Evolutionary conservation across 768 basidiomycete genomes (phyloP), one percentile per base, ranked within the genome.

Genomic region (Hortiboletus flavorubellus): DNA sequence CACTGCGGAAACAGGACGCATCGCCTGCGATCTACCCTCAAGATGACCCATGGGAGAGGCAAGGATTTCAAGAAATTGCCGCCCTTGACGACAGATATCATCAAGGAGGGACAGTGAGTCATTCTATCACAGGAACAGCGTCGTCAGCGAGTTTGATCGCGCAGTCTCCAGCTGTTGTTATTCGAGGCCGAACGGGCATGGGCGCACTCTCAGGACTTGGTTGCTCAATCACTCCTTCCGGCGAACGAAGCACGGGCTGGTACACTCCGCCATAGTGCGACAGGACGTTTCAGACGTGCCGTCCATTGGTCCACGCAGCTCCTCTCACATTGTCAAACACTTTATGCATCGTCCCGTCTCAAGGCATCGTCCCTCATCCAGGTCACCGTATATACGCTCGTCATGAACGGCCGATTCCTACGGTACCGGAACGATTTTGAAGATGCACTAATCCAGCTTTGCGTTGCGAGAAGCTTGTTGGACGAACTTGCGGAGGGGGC

Each of bases 131-230:
- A 16, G 44, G 56, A 16, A 46, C 53, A 51, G 56, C 38, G 49
- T 58, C 39, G 51, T 51, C 58, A 53, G 55, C 47, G 35, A 46
- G 37, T 43, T 45, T 51, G 44, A 42, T 46, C 12, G 42, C 50
- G 29, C 51, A 93, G 91, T 63, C 79, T 95, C 6, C 87, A 95
- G 62, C 79, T 97, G 11, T 74, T 94, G 44, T 78, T 98, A 9
- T 86, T 94, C 64, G 93, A 97, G 68, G 83, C 93, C 9, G 96
- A 98, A 69, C 85, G 96, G 42, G 91, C 93, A 31, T 93, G 93
- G 86, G 85, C 91, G 1, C 85, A 93, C 71, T 86, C 93, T 5
- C 91, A 95, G 69, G 90, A 91, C 50, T 82, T 95, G 42, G 69
- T 76, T 21, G 67, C 78, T 3, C 73, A 79, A 45, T 75, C 85